These are phyloP conservation scores for Dryadomyces quercus-mongolicae DNA, from an alignment of 2,329 filamentous ascomycete genomes.

Conservation along the genomic window DNA sequence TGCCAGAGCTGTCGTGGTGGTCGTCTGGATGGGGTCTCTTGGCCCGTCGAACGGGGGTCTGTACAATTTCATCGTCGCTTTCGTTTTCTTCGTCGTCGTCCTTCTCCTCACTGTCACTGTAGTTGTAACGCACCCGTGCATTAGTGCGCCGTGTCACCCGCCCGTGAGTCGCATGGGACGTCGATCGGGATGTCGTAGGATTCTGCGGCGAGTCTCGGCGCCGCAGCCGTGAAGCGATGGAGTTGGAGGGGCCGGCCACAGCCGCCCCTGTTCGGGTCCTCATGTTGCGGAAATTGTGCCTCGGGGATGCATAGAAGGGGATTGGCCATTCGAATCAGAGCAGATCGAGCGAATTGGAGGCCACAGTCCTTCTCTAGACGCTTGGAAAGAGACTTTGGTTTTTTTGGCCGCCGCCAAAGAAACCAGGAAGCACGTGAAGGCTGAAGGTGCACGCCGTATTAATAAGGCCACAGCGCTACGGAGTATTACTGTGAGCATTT, in stretches of 20 bases:
- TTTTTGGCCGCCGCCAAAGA: background rate
- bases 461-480: background rate
- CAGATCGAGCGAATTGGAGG: background rate
- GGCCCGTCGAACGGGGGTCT: background rate
- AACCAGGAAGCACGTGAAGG: background rate
- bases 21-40: background rate
- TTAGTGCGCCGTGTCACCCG: conserved; percentile 8
- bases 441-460: background rate
- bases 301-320: background rate
- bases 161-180: background rate
- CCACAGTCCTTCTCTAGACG: background rate
- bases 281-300: background rate
- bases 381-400: too few species aligned
- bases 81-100: background rate
- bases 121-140: background rate
- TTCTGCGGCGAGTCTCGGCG: background rate
- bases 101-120: conserved; percentile 4
- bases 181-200: background rate
- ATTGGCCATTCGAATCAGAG: background rate
- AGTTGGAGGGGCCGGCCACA: background rate
- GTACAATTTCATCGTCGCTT: background rate
- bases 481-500: too few species aligned
- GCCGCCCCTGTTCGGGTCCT: background rate
- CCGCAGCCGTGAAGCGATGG: conserved; percentile 5
- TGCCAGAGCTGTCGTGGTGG: background rate